These are phyloP conservation scores for Hygrocybe coccinea DNA, from an alignment of 768 basidiomycete genomes.

Conservation along the genomic window DNA sequence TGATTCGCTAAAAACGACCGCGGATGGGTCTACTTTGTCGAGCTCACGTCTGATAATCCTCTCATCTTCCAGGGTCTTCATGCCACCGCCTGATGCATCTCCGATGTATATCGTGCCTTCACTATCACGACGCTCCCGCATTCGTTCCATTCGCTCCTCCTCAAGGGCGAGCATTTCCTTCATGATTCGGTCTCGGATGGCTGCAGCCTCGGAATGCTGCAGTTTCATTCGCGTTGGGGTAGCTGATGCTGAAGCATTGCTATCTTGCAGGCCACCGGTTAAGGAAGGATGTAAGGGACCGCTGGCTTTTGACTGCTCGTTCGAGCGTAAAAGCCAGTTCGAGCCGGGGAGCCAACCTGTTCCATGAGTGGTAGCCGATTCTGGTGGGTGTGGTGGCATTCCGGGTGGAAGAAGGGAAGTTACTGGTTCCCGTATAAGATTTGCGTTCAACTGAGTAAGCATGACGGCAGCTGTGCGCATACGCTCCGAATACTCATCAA, in stretches of 20 bases:
- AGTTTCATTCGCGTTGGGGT: slow-evolving; percentile 59
- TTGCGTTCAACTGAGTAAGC: slow-evolving; percentile 93
- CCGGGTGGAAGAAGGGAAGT: slow-evolving; percentile 18
- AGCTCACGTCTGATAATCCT: slow-evolving; percentile 88
- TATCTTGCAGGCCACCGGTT: neutral
- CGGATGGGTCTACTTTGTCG: slow-evolving; percentile 93
- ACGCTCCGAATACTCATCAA: slow-evolving; percentile 97
- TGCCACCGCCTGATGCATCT: slow-evolving; percentile 40
- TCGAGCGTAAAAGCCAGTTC: slow-evolving; percentile 41
- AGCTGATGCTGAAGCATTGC: slow-evolving; percentile 8
- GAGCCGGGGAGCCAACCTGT: slow-evolving; percentile 54
- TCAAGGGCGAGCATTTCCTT: slow-evolving; percentile 96
- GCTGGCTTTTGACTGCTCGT: slow-evolving; percentile 16
- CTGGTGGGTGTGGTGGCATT: slow-evolving; percentile 10
- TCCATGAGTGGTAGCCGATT: slow-evolving; percentile 19
- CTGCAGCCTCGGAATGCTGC: slow-evolving; percentile 76
- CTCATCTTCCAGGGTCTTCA: slow-evolving; percentile 84
- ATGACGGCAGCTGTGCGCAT: slow-evolving; percentile 99
- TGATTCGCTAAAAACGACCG: slow-evolving; percentile 91
- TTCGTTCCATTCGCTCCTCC: slow-evolving; percentile 93
- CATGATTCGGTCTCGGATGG: slow-evolving; percentile 95
- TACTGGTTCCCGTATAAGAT: slow-evolving; percentile 53
- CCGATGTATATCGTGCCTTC: slow-evolving; percentile 61
- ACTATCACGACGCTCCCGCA: slow-evolving; percentile 66
- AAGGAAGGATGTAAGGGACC: slow-evolving; percentile 7